These are phyloP conservation scores for Leavenworthia alabamica DNA, from an alignment of 345 rosid species.

Conservation along the genomic window DNA sequence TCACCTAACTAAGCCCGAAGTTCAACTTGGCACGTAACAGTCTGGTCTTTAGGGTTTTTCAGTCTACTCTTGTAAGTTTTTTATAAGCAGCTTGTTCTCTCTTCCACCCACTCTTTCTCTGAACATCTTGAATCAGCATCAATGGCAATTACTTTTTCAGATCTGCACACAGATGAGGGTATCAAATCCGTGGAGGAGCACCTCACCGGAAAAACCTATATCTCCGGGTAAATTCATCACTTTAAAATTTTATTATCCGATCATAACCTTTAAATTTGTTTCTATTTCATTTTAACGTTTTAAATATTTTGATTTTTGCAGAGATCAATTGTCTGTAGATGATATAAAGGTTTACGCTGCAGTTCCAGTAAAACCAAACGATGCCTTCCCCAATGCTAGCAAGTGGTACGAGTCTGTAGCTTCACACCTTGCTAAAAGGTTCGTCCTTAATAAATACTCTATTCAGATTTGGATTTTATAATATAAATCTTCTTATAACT, in stretches of 20 bases:
- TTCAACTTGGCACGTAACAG: too few relatives aligned
- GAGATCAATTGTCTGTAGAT: constrained; percentile 51
- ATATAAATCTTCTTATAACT: neutral
- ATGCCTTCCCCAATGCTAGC: constrained; percentile 60
- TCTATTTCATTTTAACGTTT: too few relatives aligned
- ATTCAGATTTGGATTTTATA: neutral
- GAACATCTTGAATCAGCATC: neutral
- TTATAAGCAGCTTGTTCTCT: constrained; percentile 8
- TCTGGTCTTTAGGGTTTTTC: constrained; percentile 20
- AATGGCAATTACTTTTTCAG: constrained; percentile 79
- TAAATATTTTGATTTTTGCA: too few relatives aligned
- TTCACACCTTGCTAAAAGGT: constrained; percentile 66
- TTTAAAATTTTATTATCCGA: neutral
- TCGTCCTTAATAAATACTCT: neutral
- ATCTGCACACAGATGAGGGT: constrained; percentile 83
- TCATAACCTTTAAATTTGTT: neutral
- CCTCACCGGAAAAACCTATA: constrained; percentile 66
- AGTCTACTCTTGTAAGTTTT: constrained; percentile 3
- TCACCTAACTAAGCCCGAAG: too few relatives aligned
- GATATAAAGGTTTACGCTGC: constrained; percentile 84
- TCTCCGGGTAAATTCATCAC: constrained; percentile 50
- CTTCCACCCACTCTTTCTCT: neutral
- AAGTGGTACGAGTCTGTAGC: constrained; percentile 70
- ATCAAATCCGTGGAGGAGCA: constrained; percentile 66
- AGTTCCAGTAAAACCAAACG: constrained; percentile 52